These are phyloP conservation scores for Marasmius tenuissimus DNA, from an alignment of 1,284 basidiomycete species.

Conservation along the genomic window DNA sequence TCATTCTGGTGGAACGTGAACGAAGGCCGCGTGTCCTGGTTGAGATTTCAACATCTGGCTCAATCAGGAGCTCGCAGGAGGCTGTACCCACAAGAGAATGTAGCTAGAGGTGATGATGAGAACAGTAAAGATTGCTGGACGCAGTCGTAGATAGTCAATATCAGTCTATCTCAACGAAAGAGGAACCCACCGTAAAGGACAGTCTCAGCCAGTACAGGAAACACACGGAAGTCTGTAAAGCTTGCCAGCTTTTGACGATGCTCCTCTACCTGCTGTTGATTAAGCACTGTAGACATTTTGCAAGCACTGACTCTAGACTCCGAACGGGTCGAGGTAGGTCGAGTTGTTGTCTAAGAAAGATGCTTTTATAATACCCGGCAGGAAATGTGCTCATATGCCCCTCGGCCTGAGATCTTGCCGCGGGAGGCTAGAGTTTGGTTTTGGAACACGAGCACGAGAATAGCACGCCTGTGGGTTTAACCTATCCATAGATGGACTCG, in stretches of 20 bases:
- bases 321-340: no score
- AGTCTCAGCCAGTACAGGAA: constrained; percentile 12
- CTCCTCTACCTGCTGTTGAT: constrained; percentile 2
- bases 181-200: constrained; percentile 5
- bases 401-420: no score
- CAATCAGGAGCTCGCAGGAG: no score
- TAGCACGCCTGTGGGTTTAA: no score
- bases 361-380: no score
- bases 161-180: background rate
- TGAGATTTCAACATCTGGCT: background rate
- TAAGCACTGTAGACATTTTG: background rate
- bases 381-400: no score
- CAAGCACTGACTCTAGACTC: no score
- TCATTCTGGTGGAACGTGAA: constrained; percentile 9
- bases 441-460: no score
- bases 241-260: constrained; percentile 1
- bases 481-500: no score
- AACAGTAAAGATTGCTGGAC: constrained; percentile 10
- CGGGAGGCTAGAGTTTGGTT: no score
- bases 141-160: background rate
- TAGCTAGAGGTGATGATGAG: constrained; percentile 9
- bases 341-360: no score
- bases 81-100: background rate
- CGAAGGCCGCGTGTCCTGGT: constrained; percentile 7
- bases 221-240: constrained; percentile 6